Percentiles rank a stretch among this genome's conserved stretches.
Evolutionary conservation across 345 rosid genomes (phyloP).

Genomic region (Populus simonii): DNA sequence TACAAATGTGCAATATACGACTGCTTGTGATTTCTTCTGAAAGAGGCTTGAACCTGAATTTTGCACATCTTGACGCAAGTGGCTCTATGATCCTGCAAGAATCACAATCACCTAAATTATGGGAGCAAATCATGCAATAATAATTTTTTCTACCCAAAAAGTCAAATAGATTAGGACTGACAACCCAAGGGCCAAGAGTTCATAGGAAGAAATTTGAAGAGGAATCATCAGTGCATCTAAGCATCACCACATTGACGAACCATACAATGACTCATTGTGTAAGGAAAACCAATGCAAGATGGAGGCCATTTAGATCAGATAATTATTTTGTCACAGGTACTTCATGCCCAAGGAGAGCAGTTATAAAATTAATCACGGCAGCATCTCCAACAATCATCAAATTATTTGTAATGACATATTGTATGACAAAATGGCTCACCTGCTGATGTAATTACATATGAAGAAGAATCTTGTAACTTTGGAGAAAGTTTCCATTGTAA

Average conservation of each 20-base stretch:
- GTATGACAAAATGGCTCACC: conserved; percentile 37
- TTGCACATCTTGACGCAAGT: conserved; percentile 98
- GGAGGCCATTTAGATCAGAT: neutral
- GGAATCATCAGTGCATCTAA: neutral
- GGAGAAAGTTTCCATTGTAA: conserved; percentile 95
- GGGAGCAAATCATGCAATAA: neutral
- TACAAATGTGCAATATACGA: conserved; percentile 78
- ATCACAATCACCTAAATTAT: neutral
- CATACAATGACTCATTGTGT: neutral
- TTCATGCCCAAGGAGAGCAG: neutral
- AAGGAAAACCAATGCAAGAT: neutral
- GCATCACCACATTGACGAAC: neutral
- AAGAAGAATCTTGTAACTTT: conserved; percentile 94
- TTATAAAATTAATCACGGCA: too few species aligned
- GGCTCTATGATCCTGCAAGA: conserved; percentile 83
- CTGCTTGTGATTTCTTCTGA: conserved; percentile 83
- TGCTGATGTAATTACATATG: conserved; percentile 94
- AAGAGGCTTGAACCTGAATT: conserved; percentile 97
- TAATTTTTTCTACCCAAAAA: neutral
- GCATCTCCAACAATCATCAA: neutral
- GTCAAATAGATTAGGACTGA: neutral
- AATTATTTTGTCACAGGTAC: neutral
- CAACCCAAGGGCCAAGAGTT: neutral
- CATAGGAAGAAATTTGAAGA: neutral
- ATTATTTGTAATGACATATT: neutral